phyloP scores from a whole-genome alignment of 352 stramenopile species.

The Phytopythium montanum region DNA sequence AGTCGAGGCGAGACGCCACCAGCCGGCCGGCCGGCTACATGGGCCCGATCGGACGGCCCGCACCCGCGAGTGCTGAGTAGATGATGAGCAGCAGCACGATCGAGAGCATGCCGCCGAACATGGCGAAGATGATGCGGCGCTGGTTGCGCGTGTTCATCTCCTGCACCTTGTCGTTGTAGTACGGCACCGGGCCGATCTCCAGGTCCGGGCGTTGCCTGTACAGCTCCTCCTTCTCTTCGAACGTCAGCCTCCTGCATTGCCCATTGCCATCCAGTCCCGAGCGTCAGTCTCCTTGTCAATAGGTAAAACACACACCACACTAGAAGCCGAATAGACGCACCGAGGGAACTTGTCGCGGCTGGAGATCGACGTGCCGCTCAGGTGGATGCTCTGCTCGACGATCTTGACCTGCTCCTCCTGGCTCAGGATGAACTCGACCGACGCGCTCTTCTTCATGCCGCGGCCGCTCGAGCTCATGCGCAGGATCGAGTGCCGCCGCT shows the following conservation, averaged over 20 bases:
- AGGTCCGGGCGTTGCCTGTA: conserved; percentile 81
- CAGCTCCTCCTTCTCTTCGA: conserved; percentile 78
- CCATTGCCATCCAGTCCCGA: no score
- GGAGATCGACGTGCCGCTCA: conserved; percentile 36
- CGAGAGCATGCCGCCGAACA: conserved; percentile 68
- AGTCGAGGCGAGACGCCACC: neutral
- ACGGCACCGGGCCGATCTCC: conserved; percentile 59
- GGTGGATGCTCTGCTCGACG: conserved; percentile 23
- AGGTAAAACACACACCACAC: no score
- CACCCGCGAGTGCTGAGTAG: conserved; percentile 43
- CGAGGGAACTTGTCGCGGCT: conserved; percentile 33
- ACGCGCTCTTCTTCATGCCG: conserved; percentile 54
- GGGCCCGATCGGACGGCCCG: neutral
- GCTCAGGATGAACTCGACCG: conserved; percentile 67
- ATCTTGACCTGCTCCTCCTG: conserved; percentile 32
- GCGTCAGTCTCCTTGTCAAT: neutral
- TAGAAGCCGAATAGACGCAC: no score
- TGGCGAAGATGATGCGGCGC: conserved; percentile 63
- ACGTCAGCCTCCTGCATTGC: conserved; percentile 61
- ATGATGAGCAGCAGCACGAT: conserved; percentile 69
- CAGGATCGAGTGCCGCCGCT: conserved; percentile 54
- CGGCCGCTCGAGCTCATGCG: conserved; percentile 45
- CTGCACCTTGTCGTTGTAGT: conserved; percentile 55
- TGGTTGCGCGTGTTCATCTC: conserved; percentile 56
- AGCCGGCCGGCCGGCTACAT: conserved; percentile 5